Evolutionary conservation across 768 basidiomycete species (phyloP).

Genomic region (Suillus spraguei): DNA sequence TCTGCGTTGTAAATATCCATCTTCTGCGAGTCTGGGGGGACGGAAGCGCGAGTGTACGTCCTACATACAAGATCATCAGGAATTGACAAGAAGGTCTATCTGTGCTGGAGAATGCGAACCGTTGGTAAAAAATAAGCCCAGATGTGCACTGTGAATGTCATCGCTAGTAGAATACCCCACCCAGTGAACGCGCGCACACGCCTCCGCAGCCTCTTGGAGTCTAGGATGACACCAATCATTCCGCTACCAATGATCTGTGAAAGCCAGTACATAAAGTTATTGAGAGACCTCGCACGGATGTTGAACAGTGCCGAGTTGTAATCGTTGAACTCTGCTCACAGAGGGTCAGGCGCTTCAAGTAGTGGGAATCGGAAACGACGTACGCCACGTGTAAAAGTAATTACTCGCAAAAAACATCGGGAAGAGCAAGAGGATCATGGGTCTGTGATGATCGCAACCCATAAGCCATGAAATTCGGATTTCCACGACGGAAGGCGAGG

Average conservation of each 20-base stretch:
- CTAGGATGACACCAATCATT: constrained; percentile 66
- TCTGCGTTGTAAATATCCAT: constrained; percentile 52
- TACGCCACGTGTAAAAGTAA: constrained; percentile 86
- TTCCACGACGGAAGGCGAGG: constrained; percentile 75
- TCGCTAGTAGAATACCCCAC: constrained; percentile 59
- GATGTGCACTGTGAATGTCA: constrained; percentile 67
- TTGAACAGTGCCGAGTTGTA: constrained; percentile 77
- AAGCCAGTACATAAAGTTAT: constrained; percentile 81
- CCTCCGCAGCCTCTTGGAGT: constrained; percentile 53
- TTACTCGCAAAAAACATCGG: constrained; percentile 84
- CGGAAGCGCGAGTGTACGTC: constrained; percentile 58
- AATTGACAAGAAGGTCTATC: neutral
- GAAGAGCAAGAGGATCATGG: constrained; percentile 71
- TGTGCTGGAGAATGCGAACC: constrained; percentile 37
- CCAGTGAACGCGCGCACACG: constrained; percentile 68
- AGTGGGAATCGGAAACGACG: constrained; percentile 13
- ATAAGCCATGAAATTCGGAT: constrained; percentile 70
- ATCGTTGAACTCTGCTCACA: constrained; percentile 70
- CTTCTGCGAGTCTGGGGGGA: constrained; percentile 41
- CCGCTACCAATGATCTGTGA: constrained; percentile 75
- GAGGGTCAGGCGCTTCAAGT: neutral
- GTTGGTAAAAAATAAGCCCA: constrained; percentile 81
- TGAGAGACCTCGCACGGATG: constrained; percentile 73
- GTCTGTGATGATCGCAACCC: constrained; percentile 63
- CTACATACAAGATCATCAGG: constrained; percentile 26